These are phyloP conservation scores for Eimeria praecox DNA, from an alignment of 169 alveolate species.

Conservation along the genomic window DNA sequence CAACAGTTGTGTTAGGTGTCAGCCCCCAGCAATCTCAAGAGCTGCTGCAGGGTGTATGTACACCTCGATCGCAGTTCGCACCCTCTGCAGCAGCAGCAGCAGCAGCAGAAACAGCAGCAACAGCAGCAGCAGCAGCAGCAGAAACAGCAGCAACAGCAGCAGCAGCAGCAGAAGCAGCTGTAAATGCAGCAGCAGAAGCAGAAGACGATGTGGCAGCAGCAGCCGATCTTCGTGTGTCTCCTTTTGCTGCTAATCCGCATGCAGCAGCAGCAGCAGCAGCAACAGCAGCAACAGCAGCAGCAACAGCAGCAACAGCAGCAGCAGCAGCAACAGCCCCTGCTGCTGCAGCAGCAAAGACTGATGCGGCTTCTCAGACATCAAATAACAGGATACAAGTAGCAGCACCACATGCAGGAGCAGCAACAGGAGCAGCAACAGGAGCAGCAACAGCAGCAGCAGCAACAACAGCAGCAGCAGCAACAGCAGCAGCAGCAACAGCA, in stretches of 20 bases:
- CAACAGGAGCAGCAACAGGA: background rate
- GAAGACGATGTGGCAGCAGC: background rate
- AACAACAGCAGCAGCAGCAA: background rate
- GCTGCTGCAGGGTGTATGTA: conserved; percentile 1
- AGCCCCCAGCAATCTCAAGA: background rate
- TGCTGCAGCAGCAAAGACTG: background rate
- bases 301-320: background rate
- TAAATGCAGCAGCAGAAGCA: too few relatives aligned
- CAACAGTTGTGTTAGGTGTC: background rate
- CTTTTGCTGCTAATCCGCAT: background rate
- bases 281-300: background rate
- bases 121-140: conserved; percentile 8
- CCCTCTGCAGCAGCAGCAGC: conserved; percentile 24
- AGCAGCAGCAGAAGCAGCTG: conserved; percentile 2
- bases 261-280: too few relatives aligned
- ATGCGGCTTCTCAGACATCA: background rate
- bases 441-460: conserved; percentile 28
- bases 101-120: conserved; percentile 16
- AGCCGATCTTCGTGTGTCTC: background rate
- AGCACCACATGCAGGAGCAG: too few relatives aligned
- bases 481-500: conserved; percentile 2
- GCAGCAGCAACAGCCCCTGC: conserved; percentile 10
- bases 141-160: conserved; percentile 1
- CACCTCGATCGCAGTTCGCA: too few relatives aligned
- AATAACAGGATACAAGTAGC: too few relatives aligned